Evolutionary conservation across 2,329 filamentous ascomycete genomes (phyloP).

Genomic region (Aureobasidium namibiae): DNA sequence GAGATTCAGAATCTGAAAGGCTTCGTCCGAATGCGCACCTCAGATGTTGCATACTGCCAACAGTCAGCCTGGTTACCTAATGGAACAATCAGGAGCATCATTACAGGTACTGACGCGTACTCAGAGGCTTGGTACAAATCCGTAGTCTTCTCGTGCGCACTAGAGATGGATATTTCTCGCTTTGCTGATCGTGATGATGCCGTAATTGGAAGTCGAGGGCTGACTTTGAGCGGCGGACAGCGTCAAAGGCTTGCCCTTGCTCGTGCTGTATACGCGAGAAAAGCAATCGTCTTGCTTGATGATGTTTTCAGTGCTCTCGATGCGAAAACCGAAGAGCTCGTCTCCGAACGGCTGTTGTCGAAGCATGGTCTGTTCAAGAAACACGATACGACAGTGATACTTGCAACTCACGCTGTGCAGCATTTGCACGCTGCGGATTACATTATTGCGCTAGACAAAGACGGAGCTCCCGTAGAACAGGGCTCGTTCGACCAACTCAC

Average conservation of each 20-base stretch:
- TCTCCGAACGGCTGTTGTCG: conserved; percentile 37
- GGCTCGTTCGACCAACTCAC: neutral
- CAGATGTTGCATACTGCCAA: conserved; percentile 13
- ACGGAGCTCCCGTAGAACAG: neutral
- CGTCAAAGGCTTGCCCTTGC: conserved; percentile 67
- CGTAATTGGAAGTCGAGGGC: conserved; percentile 68
- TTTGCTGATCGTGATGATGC: conserved; percentile 68
- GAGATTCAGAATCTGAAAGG: neutral
- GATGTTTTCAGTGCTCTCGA: conserved; percentile 74
- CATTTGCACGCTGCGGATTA: conserved; percentile 31
- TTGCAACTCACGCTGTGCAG: conserved; percentile 31
- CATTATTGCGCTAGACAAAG: conserved; percentile 24
- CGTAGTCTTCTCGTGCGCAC: conserved; percentile 63
- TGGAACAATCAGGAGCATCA: conserved; percentile 67
- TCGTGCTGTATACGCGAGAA: conserved; percentile 69
- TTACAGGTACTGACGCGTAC: conserved; percentile 63
- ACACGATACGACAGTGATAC: conserved; percentile 33
- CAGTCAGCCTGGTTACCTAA: conserved; percentile 64
- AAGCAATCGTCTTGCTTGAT: conserved; percentile 67
- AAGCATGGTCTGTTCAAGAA: conserved; percentile 33
- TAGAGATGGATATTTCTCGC: conserved; percentile 71
- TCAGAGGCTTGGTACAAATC: conserved; percentile 58
- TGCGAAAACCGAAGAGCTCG: conserved; percentile 37
- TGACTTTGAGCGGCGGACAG: conserved; percentile 77
- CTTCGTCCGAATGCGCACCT: neutral